Evolutionary conservation across 306 rosid species (phyloP), one percentile per base, ranked within the genome.

Genomic region (Sechiopsis laciniata): DNA sequence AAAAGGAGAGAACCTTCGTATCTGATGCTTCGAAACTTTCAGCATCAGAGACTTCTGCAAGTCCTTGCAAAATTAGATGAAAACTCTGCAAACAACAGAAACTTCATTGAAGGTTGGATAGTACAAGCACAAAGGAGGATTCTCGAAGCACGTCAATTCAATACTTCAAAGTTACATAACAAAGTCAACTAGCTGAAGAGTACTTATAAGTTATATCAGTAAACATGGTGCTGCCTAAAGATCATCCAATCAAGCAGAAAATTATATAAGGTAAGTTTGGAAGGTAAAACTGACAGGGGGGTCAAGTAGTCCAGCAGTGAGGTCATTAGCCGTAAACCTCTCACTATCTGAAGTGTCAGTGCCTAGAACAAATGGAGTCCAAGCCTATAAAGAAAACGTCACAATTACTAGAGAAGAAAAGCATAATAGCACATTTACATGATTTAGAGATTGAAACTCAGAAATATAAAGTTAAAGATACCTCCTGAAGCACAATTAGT

Each of bases 201-300:
- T 51, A 70, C 11, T 46, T 7, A 48, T 50, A 46, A 51, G 10
- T 46, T 22, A 51, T 14, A 48, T 55, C 60, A 50, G 46, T 14
- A 7, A 70, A 24, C 74, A 2, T 1, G 13, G 46, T 22, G 20
- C 40, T 16, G 45, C 21, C 20, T 26, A 22, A 15, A 13, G 46
- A 70, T 70, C 59, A 51, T 24, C 26, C 59, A 22, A 14, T 52
- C 15, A 51, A 59, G 74, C 59, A 70, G 74, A 51, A 42, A 79
- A 54, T 37, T 6, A 35, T 37, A 51, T 71, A 60, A 21, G 74
- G 78, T 46, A 14, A 65, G 78, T 59, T 79, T 59, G 69, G 75
- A 35, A 58, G 80, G 81, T 71, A 74, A n/a, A 82, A 87, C 98
- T 85, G 83, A 93, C 97, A 81, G 79, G 76, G 21, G 96, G 81